A percentile compares a stretch with the other conserved stretches of the same genome.
Evolutionary conservation across 1,139 yeast species (phyloP).

Genomic region (Protomyces inouyei): DNA sequence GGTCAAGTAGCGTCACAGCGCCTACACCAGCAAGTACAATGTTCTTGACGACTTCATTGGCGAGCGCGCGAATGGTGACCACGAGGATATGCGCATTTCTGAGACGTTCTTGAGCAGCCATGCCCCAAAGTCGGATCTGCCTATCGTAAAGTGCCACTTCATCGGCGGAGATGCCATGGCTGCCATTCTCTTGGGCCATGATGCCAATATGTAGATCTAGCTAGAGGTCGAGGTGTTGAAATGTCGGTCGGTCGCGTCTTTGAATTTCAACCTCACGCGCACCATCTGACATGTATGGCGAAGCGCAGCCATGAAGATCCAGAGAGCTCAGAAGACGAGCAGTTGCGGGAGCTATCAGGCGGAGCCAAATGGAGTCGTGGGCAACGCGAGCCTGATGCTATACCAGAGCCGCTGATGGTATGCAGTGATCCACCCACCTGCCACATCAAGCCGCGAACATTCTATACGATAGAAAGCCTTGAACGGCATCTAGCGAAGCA

Average conservation of each 20-base stretch:
- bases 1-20: slow-evolving; percentile 64
- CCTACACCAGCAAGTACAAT: slow-evolving; percentile 87
- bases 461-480: slow-evolving; percentile 12
- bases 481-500: slow-evolving; percentile 32
- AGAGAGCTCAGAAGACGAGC: background rate
- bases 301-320: background rate
- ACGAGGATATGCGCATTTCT: slow-evolving; percentile 67
- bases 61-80: slow-evolving; percentile 64
- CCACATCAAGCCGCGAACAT: slow-evolving; percentile 28
- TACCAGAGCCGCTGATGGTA: slow-evolving; percentile 5
- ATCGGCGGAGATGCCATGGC: slow-evolving; percentile 43
- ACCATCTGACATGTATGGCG: background rate
- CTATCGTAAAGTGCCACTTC: slow-evolving; percentile 92
- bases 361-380: background rate
- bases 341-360: background rate
- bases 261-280: background rate
- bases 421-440: slow-evolving; percentile 34
- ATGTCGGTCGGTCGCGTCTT: background rate
- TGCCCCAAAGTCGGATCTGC: slow-evolving; percentile 94
- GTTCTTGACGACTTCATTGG: slow-evolving; percentile 77
- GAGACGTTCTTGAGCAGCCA: slow-evolving; percentile 80
- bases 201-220: background rate
- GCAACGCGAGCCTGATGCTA: background rate
- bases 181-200: background rate
- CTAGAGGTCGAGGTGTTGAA: too few species aligned